Conservation (phyloP, 2,329 filamentous ascomycete species). For the Lachnellula subtilissima region DNA sequence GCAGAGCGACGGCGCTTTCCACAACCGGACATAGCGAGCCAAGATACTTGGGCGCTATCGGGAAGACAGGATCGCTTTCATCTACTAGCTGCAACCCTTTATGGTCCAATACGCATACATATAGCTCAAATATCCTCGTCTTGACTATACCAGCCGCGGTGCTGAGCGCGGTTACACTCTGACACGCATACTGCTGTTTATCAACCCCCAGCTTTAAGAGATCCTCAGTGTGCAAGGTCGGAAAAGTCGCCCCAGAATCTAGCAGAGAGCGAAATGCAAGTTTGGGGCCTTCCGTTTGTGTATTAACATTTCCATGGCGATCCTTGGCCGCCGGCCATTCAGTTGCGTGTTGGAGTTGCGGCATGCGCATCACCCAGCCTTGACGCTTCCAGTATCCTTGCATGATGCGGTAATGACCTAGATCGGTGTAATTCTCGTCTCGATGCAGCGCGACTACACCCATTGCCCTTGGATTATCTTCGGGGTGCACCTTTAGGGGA, state of each 20-base stretch:
- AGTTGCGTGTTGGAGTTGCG: background rate
- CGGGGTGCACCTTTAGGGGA: conserved; percentile 32
- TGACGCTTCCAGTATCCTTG: conserved; percentile 21
- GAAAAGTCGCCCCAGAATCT: conserved; percentile 41
- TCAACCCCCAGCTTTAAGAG: conserved; percentile 34
- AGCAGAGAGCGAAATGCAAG: conserved; percentile 35
- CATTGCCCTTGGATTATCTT: conserved; percentile 1
- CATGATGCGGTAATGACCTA: conserved; percentile 13
- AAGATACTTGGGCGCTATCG: conserved; percentile 6
- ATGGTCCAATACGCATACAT: conserved; percentile 29
- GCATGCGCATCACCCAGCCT: conserved; percentile 14
- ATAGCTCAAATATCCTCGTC: conserved; percentile 34
- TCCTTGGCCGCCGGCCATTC: background rate
- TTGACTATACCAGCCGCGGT: conserved; percentile 17
- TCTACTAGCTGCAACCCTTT: conserved; percentile 26
- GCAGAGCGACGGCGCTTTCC: background rate
- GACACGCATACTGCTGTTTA: conserved; percentile 33
- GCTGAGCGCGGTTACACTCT: conserved; percentile 26
- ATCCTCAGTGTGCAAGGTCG: conserved; percentile 35
- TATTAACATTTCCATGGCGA: conserved; percentile 3
- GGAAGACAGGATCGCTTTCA: conserved; percentile 16
- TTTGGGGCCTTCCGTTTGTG: conserved; percentile 23
- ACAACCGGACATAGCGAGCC: conserved; percentile 16
- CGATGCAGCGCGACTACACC: conserved; percentile 2
- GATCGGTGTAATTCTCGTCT: background rate